Conservation (phyloP, 78 protist genomes). For the Thecamonas trahens region DNA sequence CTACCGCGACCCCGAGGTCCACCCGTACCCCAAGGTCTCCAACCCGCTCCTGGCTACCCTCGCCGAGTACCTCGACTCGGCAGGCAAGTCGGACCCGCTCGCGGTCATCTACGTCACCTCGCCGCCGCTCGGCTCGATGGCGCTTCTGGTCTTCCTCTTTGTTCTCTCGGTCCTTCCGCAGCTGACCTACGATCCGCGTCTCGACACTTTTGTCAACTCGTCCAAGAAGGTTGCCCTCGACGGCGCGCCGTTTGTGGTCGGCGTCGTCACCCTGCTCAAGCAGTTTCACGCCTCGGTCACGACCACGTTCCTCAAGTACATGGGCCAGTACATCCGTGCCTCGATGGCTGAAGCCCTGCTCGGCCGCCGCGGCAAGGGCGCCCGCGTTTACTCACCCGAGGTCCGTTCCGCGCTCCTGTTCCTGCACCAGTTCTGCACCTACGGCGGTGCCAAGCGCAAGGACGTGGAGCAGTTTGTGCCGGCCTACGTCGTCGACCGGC, state of each 20-base stretch:
- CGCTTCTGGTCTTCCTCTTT: slow-evolving; percentile 34
- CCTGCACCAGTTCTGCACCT: slow-evolving; percentile 61
- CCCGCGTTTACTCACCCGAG: slow-evolving; percentile 56
- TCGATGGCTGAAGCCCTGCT: no score
- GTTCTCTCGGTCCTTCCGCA: slow-evolving; percentile 26
- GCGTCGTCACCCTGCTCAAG: slow-evolving; percentile 74
- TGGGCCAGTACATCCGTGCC: slow-evolving; percentile 74
- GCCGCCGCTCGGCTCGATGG: slow-evolving; percentile 32
- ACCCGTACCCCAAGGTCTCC: slow-evolving; percentile 74
- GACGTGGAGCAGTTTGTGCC: slow-evolving; percentile 49
- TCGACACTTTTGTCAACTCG: background rate
- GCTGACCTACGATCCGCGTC: background rate
- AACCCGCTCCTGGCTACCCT: slow-evolving; percentile 33
- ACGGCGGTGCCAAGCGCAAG: slow-evolving; percentile 29
- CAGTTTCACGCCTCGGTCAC: slow-evolving; percentile 76
- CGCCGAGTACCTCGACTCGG: slow-evolving; percentile 52
- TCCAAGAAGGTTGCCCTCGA: slow-evolving; percentile 33
- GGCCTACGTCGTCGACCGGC: slow-evolving; percentile 51
- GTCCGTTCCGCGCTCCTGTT: slow-evolving; percentile 42
- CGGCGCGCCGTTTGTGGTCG: slow-evolving; percentile 73
- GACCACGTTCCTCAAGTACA: slow-evolving; percentile 33
- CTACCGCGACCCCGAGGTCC: slow-evolving; percentile 2
- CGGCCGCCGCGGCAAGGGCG: slow-evolving; percentile 17
- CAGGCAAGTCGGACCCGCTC: slow-evolving; percentile 69
- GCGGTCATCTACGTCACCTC: slow-evolving; percentile 72